A percentile compares a stretch with the other conserved stretches of the same genome.
Evolutionary conservation across 75 land plant species (phyloP).

Genomic region (Selaginella moellendorffii): DNA sequence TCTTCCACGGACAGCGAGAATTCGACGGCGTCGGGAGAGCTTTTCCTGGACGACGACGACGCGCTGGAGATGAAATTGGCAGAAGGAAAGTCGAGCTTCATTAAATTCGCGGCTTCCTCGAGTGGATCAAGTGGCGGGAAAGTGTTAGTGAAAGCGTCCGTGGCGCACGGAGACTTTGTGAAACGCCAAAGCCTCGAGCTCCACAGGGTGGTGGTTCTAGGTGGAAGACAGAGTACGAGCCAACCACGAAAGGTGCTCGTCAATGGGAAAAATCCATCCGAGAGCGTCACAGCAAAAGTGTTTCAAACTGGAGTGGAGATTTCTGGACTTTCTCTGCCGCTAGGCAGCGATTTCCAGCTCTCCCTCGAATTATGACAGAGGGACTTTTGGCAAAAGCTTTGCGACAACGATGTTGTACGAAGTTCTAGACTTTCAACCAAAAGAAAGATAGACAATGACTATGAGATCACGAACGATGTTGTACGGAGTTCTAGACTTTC

Average conservation of each 20-base stretch:
- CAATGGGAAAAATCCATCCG: constrained; percentile 10
- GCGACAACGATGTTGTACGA: no score
- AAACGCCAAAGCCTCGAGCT: constrained; percentile 27
- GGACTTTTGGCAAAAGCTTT: no score
- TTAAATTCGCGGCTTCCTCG: no score
- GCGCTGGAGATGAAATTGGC: constrained; percentile 9
- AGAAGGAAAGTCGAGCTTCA: constrained; percentile 7
- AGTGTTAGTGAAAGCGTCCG: constrained; percentile 30
- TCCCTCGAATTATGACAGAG: no score
- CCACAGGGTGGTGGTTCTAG: constrained; percentile 42
- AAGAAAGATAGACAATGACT: no score
- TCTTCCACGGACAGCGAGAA: not conserved
- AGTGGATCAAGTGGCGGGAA: constrained; percentile 15
- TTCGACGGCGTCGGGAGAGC: constrained; percentile 10
- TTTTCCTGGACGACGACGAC: constrained; percentile 18
- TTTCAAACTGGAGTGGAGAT: not conserved
- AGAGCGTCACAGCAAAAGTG: not conserved
- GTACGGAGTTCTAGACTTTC: no score
- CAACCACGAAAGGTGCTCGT: constrained; percentile 9
- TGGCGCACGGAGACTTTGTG: constrained; percentile 44
- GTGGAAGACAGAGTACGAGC: no score
- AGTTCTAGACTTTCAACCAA: no score
- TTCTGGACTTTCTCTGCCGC: not conserved
- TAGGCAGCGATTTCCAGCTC: not conserved
- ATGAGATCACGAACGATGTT: no score